Conservation (phyloP, 371 early-diverging fungal species). For the Mortierella sp. region DNA sequence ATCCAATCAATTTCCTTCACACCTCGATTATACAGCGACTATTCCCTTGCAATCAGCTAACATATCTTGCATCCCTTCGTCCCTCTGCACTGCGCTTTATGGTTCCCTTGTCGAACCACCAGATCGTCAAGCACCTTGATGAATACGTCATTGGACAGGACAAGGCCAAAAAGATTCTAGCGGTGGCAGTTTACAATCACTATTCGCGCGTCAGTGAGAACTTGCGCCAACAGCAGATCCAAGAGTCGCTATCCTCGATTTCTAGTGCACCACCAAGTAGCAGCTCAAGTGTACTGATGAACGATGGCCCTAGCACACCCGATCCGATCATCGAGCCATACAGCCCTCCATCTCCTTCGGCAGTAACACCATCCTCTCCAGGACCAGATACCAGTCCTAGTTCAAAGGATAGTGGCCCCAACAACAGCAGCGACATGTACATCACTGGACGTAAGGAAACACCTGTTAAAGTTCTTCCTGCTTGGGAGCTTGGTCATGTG, state of each 20-base stretch:
- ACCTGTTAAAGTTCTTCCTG: constrained; percentile 4
- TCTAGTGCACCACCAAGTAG: constrained; percentile 29
- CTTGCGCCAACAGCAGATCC: constrained; percentile 54
- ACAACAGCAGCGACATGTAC: constrained; percentile 16
- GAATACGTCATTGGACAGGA: constrained; percentile 92
- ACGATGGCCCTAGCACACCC: constrained; percentile 50
- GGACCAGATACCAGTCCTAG: constrained; percentile 5
- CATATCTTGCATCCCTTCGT: neutral
- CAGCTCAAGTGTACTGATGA: constrained; percentile 39
- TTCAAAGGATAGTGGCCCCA: constrained; percentile 16
- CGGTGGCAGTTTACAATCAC: constrained; percentile 91
- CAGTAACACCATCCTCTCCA: constrained; percentile 15
- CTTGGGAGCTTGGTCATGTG: constrained; percentile 24
- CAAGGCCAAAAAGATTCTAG: constrained; percentile 81
- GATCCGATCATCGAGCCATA: constrained; percentile 51
- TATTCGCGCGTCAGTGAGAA: constrained; percentile 85
- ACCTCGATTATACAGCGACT: neutral
- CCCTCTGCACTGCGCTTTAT: neutral
- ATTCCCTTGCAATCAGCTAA: neutral
- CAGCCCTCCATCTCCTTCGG: constrained; percentile 17
- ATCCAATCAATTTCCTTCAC: too few relatives aligned
- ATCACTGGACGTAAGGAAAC: constrained; percentile 46
- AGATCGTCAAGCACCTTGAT: constrained; percentile 87
- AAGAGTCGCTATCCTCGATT: constrained; percentile 35
- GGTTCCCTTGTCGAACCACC: constrained; percentile 2